Evolutionary conservation across 805 yeast species (phyloP).

Genomic region (Cyberlindnera subsufficiens): DNA sequence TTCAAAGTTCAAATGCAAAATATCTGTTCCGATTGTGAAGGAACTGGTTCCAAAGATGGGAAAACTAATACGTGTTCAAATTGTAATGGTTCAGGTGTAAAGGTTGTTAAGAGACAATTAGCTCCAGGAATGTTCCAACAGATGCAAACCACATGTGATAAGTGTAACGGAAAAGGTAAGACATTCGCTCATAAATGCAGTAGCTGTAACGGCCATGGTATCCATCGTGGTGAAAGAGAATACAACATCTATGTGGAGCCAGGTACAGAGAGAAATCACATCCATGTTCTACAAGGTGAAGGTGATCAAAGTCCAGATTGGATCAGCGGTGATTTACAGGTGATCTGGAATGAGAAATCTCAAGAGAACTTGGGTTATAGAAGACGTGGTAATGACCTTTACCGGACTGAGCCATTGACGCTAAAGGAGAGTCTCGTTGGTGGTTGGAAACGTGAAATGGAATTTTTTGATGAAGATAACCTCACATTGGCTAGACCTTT

Average conservation of each 20-base stretch:
- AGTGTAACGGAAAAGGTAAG: slow-evolving; percentile 75
- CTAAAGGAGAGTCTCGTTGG: slow-evolving; percentile 71
- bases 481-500: slow-evolving; percentile 37
- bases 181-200: slow-evolving; percentile 59
- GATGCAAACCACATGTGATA: slow-evolving; percentile 71
- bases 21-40: slow-evolving; percentile 72
- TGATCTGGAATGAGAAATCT: slow-evolving; percentile 52
- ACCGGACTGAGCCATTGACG: slow-evolving; percentile 73
- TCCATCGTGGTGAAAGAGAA: slow-evolving; percentile 46
- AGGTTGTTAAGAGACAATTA: slow-evolving; percentile 60
- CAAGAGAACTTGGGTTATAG: slow-evolving; percentile 74
- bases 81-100: slow-evolving; percentile 75
- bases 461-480: slow-evolving; percentile 58
- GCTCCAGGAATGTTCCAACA: slow-evolving; percentile 91
- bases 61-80: slow-evolving; percentile 53
- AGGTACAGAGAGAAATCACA: slow-evolving; percentile 61
- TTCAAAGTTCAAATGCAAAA: slow-evolving; percentile 65
- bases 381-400: slow-evolving; percentile 67
- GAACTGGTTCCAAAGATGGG: slow-evolving; percentile 83
- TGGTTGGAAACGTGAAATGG: slow-evolving; percentile 69
- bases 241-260: slow-evolving; percentile 60
- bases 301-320: slow-evolving; percentile 82
- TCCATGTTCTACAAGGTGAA: slow-evolving; percentile 60
- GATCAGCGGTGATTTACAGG: slow-evolving; percentile 71
- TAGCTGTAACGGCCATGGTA: slow-evolving; percentile 67